Conservation (phyloP, 345 rosid genomes). For the Linum usitatissimum region DNA sequence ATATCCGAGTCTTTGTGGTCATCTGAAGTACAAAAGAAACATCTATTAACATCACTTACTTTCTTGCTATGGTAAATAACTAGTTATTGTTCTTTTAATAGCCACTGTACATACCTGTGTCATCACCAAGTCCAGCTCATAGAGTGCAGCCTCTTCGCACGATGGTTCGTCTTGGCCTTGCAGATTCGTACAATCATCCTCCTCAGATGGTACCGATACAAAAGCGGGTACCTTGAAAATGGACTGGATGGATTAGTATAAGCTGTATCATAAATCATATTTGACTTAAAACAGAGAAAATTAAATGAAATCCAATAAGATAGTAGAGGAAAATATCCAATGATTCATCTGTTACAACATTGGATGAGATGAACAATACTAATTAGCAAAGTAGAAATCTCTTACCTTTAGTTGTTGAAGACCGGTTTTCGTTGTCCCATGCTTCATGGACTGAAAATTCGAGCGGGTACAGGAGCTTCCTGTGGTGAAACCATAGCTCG, state of each 20-base stretch:
- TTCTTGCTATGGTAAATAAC: neutral
- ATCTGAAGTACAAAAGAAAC: slow-evolving; percentile 29
- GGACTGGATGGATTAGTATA: neutral
- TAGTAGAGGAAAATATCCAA: neutral
- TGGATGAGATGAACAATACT: neutral
- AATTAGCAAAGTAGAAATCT: slow-evolving; percentile 1
- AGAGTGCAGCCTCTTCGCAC: slow-evolving; percentile 50
- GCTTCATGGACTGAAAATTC: too few relatives aligned
- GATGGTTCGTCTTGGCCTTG: slow-evolving; percentile 26
- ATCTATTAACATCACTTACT: neutral
- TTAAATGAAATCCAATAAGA: neutral
- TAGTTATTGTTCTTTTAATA: neutral
- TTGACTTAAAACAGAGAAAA: neutral
- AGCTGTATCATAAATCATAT: neutral
- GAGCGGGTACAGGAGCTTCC: slow-evolving; percentile 3
- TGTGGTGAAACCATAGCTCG: slow-evolving; percentile 15
- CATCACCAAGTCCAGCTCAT: slow-evolving; percentile 58
- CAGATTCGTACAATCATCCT: slow-evolving; percentile 17
- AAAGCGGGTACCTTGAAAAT: slow-evolving; percentile 21
- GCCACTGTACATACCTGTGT: slow-evolving; percentile 36
- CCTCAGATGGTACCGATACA: slow-evolving; percentile 17
- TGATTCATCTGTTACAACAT: neutral
- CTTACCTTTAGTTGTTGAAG: slow-evolving; percentile 18
- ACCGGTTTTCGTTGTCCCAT: neutral
- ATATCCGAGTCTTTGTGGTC: slow-evolving; percentile 45